phyloP scores from a whole-genome alignment of 352 stramenopile species.

The Phytophthora cactorum region DNA sequence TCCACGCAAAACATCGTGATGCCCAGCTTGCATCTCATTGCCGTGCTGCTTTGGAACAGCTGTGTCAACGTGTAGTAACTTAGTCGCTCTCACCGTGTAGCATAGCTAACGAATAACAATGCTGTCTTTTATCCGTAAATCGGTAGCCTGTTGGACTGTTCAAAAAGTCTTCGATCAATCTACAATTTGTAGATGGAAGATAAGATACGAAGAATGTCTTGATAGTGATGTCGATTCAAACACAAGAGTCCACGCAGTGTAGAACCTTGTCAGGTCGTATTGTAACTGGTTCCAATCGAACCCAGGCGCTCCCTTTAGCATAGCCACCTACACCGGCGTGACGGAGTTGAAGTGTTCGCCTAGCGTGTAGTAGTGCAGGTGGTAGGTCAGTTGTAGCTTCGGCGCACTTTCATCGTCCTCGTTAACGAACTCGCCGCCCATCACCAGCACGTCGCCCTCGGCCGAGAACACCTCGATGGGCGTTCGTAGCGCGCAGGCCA shows the following conservation, averaged over 20 bases:
- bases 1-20: constrained; percentile 68
- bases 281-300: no score
- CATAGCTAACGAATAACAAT: constrained; percentile 32
- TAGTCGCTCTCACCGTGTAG: constrained; percentile 18
- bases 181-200: no score
- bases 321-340: constrained; percentile 9
- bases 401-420: constrained; percentile 39
- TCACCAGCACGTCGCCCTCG: constrained; percentile 50
- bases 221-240: no score
- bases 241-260: no score
- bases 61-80: constrained; percentile 31
- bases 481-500: constrained; percentile 84
- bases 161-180: not conserved
- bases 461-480: constrained; percentile 95
- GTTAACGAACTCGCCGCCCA: constrained; percentile 14
- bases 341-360: constrained; percentile 99
- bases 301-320: no score
- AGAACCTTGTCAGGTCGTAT: no score
- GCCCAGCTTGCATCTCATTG: constrained; percentile 67
- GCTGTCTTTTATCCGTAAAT: not conserved
- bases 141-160: no score
- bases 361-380: constrained; percentile 98
- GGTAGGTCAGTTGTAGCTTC: constrained; percentile 93
- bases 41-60: constrained; percentile 52
- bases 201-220: no score